Evolutionary conservation across 768 basidiomycete genomes (phyloP).

Genomic region (Brasilioporus rufonigricans): DNA sequence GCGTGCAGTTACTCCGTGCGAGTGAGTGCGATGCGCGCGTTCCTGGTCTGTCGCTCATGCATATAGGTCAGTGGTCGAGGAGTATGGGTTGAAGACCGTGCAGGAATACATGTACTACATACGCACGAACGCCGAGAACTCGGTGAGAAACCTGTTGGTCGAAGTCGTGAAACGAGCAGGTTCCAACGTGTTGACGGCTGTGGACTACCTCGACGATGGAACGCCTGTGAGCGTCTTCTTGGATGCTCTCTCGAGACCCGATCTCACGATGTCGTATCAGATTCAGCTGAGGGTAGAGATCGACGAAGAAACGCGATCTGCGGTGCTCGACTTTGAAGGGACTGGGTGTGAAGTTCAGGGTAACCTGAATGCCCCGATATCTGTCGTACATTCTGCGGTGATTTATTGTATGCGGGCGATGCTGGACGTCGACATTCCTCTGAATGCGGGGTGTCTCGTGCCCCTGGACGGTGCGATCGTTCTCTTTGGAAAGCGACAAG

Average conservation of each 20-base stretch:
- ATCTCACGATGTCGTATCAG: conserved; percentile 34
- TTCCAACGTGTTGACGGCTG: conserved; percentile 58
- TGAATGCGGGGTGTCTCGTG: conserved; percentile 92
- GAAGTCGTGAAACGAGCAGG: conserved; percentile 72
- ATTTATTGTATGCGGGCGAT: conserved; percentile 89
- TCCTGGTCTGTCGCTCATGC: conserved; percentile 1
- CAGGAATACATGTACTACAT: conserved; percentile 95
- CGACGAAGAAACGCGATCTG: conserved; percentile 67
- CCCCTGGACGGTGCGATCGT: conserved; percentile 65
- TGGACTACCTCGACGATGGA: conserved; percentile 88
- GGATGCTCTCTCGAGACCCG: not conserved
- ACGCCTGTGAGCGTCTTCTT: conserved; percentile 57
- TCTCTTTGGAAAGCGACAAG: not conserved
- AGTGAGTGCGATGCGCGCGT: conserved; percentile 43
- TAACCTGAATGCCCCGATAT: conserved; percentile 82
- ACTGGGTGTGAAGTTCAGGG: conserved; percentile 83
- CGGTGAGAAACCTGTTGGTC: conserved; percentile 78
- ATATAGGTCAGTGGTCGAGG: conserved; percentile 69
- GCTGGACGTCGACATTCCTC: conserved; percentile 83
- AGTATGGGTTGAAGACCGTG: conserved; percentile 82
- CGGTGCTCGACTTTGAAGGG: conserved; percentile 81
- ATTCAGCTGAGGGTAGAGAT: conserved; percentile 78
- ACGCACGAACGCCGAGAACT: conserved; percentile 81
- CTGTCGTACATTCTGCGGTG: conserved; percentile 83
- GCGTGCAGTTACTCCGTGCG: conserved; percentile 78